These are phyloP conservation scores for Fusarium staphyleae DNA, from an alignment of 2,329 filamentous ascomycete genomes.

Conservation along the genomic window DNA sequence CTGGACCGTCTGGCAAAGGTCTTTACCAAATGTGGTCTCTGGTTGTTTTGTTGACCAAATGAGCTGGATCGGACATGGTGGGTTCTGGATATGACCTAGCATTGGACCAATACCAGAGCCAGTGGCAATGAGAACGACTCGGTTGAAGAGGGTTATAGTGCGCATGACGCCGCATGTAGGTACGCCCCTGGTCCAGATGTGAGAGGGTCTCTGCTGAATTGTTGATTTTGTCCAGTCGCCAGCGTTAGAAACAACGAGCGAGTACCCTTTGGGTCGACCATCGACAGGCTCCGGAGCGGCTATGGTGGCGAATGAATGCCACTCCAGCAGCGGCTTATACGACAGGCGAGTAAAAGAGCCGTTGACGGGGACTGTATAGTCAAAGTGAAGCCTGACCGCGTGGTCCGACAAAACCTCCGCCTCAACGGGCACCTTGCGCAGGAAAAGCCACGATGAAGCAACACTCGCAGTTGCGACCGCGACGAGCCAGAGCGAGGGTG, in stretches of 20 bases:
- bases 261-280: constrained; percentile 59
- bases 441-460: constrained; percentile 74
- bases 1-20: constrained; percentile 62
- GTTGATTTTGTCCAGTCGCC: constrained; percentile 77
- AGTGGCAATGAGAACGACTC: constrained; percentile 73
- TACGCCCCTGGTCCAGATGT: constrained; percentile 72
- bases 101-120: constrained; percentile 77
- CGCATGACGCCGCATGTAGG: constrained; percentile 73
- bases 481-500: constrained; percentile 70
- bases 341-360: constrained; percentile 62
- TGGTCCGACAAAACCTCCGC: constrained; percentile 75
- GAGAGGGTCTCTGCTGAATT: constrained; percentile 66
- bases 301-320: constrained; percentile 79
- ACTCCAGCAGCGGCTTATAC: constrained; percentile 69
- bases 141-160: constrained; percentile 69
- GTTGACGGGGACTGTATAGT: constrained; percentile 64
- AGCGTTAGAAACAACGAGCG: constrained; percentile 73
- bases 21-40: constrained; percentile 65
- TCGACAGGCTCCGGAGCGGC: constrained; percentile 57
- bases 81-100: constrained; percentile 63
- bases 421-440: constrained; percentile 72
- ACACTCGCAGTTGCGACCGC: constrained; percentile 68
- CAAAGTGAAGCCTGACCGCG: constrained; percentile 74
- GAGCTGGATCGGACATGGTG: constrained; percentile 61
- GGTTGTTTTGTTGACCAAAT: constrained; percentile 74